Evolutionary conservation across 305 asterid species (phyloP).

Genomic region (Fraxinus platypoda): DNA sequence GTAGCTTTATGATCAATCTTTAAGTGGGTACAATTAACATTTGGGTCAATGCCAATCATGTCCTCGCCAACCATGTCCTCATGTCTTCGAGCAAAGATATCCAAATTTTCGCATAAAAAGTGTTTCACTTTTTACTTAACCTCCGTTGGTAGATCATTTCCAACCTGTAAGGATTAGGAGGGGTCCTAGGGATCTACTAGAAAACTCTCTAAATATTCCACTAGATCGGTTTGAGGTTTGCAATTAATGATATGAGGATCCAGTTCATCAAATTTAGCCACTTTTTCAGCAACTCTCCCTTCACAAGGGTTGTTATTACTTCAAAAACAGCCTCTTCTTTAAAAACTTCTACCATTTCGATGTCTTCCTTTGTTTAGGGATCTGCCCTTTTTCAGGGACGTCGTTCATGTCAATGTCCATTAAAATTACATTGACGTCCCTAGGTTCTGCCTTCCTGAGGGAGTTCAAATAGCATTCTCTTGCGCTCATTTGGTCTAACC

Average conservation of each 20-base stretch:
- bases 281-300: background rate
- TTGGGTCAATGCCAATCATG: background rate
- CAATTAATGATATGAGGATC: background rate
- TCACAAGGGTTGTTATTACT: background rate
- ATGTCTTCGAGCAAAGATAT: background rate
- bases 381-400: background rate
- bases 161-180: background rate
- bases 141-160: background rate
- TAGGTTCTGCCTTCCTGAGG: background rate
- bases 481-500: background rate
- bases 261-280: background rate
- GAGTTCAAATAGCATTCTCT: background rate
- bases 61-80: background rate
- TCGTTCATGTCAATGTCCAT: background rate
- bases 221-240: background rate
- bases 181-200: background rate
- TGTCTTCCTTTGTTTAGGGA: background rate
- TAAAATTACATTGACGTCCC: background rate
- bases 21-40: background rate
- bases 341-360: background rate
- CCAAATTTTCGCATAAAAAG: background rate
- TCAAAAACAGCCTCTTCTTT: background rate
- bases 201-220: background rate
- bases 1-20: background rate
- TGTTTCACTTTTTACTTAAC: background rate